These are phyloP conservation scores for Helicocarpus griseus DNA, from an alignment of 2,329 filamentous ascomycete species.

Conservation along the genomic window DNA sequence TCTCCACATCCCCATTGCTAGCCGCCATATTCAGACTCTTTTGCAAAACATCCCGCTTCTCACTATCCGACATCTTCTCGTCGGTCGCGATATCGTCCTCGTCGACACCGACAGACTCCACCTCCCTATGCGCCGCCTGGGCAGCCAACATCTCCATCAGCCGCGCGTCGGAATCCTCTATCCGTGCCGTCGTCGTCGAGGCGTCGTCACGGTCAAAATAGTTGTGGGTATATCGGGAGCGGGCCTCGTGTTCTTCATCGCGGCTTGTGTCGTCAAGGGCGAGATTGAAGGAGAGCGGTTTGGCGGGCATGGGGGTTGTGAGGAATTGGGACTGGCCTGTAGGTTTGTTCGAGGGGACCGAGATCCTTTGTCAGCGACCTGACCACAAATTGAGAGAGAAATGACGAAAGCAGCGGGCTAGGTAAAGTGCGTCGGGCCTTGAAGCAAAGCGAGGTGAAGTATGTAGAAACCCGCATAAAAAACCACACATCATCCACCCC, in stretches of 20 bases:
- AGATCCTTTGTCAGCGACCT: neutral
- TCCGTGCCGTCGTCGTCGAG: conserved; percentile 37
- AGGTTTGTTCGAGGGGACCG: neutral
- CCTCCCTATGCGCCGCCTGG: conserved; percentile 76
- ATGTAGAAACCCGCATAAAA: too few species aligned
- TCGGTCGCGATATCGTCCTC: conserved; percentile 71
- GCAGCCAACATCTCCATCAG: conserved; percentile 94
- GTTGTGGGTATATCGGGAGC: conserved; percentile 24
- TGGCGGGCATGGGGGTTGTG: conserved; percentile 73
- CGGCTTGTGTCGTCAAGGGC: conserved; percentile 69
- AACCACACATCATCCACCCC: too few species aligned
- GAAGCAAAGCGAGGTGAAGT: too few species aligned
- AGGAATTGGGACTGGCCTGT: conserved; percentile 92
- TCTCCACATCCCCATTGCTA: conserved; percentile 84
- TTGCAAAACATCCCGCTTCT: conserved; percentile 76
- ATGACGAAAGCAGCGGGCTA: neutral
- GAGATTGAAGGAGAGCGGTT: conserved; percentile 76
- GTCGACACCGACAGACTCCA: conserved; percentile 53
- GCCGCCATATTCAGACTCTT: conserved; percentile 88
- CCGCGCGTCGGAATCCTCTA: conserved; percentile 72
- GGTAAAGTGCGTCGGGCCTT: too few species aligned
- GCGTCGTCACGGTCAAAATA: conserved; percentile 16
- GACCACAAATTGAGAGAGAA: neutral
- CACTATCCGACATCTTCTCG: conserved; percentile 59
- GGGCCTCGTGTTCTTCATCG: conserved; percentile 48